Evolutionary conservation across 2,329 filamentous ascomycete species (phyloP), one percentile per base, ranked within the genome.

Genomic region (Fusarium ramigenum): DNA sequence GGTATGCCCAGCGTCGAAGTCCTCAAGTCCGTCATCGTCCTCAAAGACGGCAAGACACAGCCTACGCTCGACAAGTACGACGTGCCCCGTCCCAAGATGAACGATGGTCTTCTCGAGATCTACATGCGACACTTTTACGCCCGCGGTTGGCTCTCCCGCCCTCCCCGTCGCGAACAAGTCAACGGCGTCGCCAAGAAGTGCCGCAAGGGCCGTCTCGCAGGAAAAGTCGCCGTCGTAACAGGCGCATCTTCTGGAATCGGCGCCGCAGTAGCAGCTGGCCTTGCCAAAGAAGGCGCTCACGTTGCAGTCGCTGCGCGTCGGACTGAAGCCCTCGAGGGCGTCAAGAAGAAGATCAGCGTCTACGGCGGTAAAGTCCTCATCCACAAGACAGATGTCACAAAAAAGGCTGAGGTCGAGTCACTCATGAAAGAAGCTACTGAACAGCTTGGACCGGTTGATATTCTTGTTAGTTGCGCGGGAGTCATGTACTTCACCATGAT

Each of bases 401-500:
- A 90, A 76, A 87, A 85, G 69, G 80, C 82, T 9, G 87, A 95
- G 75, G 92, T 95, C 9, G 89, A 93, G 75, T 86, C 87, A 0
- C 89, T 96, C 7, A 85, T 95, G 69, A 81, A 83, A 7, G 85
- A 87, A 1, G 86, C 92, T 2, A 84, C 84, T 32, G 85, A 88
- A 50, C 84, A 91, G 74, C 89, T 95, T 1, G 93, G 93, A 0
- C 89, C 91, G 0, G 85, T 95, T 49, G 93, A 96, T 79, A 93
- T 95, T 58, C 87, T 96, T n/a, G 89, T 96, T 56, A 90, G 90
- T 44, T 94, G 93, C 78, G 93, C 93, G 0, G 93, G 93, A 40
- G 93, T 96, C 79, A 96, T 96, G 93, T 96, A 96, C 84, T 96
- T 91, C 83, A 95, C 93, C 61, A 91, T 95, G 90, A 95, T 96